Evolutionary conservation across 1,284 basidiomycete species (phyloP), one percentile per base, ranked within the genome.

Genomic region (Melampsora americana): DNA sequence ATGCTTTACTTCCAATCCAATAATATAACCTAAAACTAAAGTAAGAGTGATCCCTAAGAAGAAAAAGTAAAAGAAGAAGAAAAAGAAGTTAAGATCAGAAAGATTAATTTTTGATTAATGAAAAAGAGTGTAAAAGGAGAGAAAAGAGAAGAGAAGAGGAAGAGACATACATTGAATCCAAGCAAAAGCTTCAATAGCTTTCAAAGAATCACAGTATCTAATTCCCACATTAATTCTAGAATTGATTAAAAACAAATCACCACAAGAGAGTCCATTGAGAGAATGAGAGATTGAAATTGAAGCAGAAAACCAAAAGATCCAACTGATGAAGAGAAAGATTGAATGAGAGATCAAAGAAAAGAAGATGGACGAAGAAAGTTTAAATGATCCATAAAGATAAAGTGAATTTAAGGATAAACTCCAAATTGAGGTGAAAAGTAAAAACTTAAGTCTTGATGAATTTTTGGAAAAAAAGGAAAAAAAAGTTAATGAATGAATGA

Each of bases 341-440:
- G 66, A 28, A 59, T 75, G 65, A 16, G 73, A 75, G 14, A 18
- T 42, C 23, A 68, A 35, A 14, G 73, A 75, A 0, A 64, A 67
- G n/a, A 75, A 20, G 14, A 39, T 30, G 5, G 44, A 32, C 9
- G 48, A 39, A 28, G 20, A 5, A 23, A 53, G n/a, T 68, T 56
- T 44, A 35, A 69, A 48, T 50, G 59, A 56, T 26, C 32, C 73
- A 26, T 61, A 46, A 20, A 75, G 32, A 46, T 62, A 75, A 42
- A 64, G 18, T 18, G 73, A 65, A 44, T 62, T n/a, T 11, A 75
- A 64, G 1, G 68, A 46, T 18, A 75, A n/a, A 42, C 5, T 60
- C 73, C 73, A 75, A 50, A 46, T 56, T 16, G 73, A 75, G 59
- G 59, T 50, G 59, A 75, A 75, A 6, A 75, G 53, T 23, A 75